Base-by-base conservation (phyloP, 2,329 filamentous ascomycete genomes). In the Trichothecium roseum region DNA sequence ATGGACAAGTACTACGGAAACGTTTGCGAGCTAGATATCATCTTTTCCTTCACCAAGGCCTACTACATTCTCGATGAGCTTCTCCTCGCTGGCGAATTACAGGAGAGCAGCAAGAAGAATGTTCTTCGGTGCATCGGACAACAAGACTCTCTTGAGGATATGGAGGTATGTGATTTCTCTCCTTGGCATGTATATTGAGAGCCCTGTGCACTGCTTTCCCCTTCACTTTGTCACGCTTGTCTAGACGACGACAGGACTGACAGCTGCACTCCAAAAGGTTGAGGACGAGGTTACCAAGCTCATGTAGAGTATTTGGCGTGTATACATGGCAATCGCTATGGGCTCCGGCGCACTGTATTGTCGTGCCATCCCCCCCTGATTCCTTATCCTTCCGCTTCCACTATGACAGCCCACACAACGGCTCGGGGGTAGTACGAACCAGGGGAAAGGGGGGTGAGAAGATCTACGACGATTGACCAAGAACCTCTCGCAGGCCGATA, bases 1-100 rank as follows among this genome's bases (percentile, higher is more conserved):
- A 98, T 98, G 91, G 91, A 98, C 72, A 98, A 98, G 62, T 98
- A 98, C 69, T 98, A 96, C 62, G 91, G 91, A 61, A 98, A 98
- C 60, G 91, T 98, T 40, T 98, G 91, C 78, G 91, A 98, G 67
- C 76, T 98, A 45, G 88, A 96, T 60, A 95, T 96, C 63, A 98
- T 98, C 60, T 98, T 98, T 75, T 96, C 94, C 59, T 98, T 98
- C 61, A 94, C 94, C 50, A 98, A 98, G 63, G 91, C 91, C 40
- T 98, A 98, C 63, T 98, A 96, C 63, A 98, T 98, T 48, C 77
- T 98, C 32, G 91, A 98, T 57, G 91, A 98, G 65, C 74, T 98
- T 42, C 70, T 98, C 45, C 71, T 98, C 47, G 91, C 91, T 5
- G 91, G 91, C 41, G 91, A 98, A 62, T 78, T 98, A 65, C 91